phyloP scores from a whole-genome alignment of 1,284 basidiomycete genomes.

The Ustilago crameri region DNA sequence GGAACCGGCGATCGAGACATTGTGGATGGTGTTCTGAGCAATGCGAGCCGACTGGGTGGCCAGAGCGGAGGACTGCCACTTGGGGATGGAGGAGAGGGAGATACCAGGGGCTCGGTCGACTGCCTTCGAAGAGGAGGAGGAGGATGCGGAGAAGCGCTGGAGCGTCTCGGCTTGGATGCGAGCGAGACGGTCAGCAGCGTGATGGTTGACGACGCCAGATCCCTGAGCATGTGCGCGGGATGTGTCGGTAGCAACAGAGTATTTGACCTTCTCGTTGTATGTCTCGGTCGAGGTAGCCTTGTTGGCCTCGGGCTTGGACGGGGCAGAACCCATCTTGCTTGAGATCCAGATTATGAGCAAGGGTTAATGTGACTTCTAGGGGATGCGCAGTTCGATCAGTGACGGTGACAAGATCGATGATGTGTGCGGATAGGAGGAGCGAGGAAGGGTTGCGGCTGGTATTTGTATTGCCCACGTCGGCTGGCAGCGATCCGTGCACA shows the following conservation, averaged over 20 bases:
- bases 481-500: neutral
- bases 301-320: slow-evolving; percentile 36
- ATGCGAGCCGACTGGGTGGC: slow-evolving; percentile 75
- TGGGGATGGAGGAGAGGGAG: slow-evolving; percentile 34
- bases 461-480: slow-evolving; percentile 7
- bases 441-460: neutral
- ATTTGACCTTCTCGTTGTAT: slow-evolving; percentile 31
- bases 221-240: slow-evolving; percentile 8
- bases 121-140: neutral
- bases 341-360: neutral
- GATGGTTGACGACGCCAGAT: slow-evolving; percentile 34
- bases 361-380: no score
- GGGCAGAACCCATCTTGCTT: slow-evolving; percentile 29
- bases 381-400: neutral
- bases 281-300: slow-evolving; percentile 15
- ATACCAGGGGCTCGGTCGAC: slow-evolving; percentile 16
- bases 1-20: slow-evolving; percentile 77
- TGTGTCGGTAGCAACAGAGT: slow-evolving; percentile 20
- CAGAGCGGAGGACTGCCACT: slow-evolving; percentile 47
- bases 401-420: neutral
- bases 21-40: slow-evolving; percentile 82
- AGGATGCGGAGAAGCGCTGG: slow-evolving; percentile 6
- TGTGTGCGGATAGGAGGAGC: neutral
- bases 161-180: slow-evolving; percentile 52
- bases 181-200: slow-evolving; percentile 49